A percentile compares a stretch with the other conserved stretches of the same genome.
These are phyloP conservation scores for Clausena lansium DNA, from an alignment of 345 rosid species.

Conservation along the genomic window DNA sequence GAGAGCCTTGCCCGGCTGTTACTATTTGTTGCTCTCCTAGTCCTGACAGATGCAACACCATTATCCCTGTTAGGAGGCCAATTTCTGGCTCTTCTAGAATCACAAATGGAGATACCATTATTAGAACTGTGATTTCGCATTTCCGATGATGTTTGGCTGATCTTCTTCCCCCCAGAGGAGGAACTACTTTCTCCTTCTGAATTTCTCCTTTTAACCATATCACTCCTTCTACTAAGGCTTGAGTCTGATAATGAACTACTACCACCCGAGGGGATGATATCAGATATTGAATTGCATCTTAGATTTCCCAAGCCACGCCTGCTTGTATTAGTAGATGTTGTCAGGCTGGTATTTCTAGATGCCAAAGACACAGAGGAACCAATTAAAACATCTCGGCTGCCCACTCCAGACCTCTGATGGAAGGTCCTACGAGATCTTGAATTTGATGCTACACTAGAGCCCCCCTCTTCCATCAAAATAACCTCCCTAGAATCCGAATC, in stretches of 20 bases:
- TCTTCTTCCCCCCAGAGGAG: constrained; percentile 55
- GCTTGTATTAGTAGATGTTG: constrained; percentile 34
- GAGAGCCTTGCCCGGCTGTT: constrained; percentile 39
- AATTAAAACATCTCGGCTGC: constrained; percentile 32
- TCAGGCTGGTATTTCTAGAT: constrained; percentile 40
- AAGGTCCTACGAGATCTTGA: constrained; percentile 44
- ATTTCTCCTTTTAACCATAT: constrained; percentile 42
- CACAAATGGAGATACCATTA: constrained; percentile 51
- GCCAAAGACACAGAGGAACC: constrained; percentile 37
- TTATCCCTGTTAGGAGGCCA: constrained; percentile 41
- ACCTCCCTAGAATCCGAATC: constrained; percentile 31
- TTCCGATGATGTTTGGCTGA: constrained; percentile 44
- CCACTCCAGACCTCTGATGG: constrained; percentile 43
- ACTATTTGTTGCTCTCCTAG: constrained; percentile 45
- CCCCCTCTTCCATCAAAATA: constrained; percentile 36
- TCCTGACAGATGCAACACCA: constrained; percentile 42
- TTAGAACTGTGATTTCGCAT: constrained; percentile 35
- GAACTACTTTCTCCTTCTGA: constrained; percentile 70
- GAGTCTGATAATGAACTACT: constrained; percentile 53
- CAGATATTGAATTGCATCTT: constrained; percentile 54
- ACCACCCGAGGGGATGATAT: constrained; percentile 42
- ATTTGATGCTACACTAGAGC: constrained; percentile 48
- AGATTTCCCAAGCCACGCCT: constrained; percentile 46
- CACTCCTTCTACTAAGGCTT: constrained; percentile 40
- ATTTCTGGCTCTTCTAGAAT: constrained; percentile 56